Evolutionary conservation across 805 yeast species (phyloP).

Genomic region (Saturnispora dispora): DNA sequence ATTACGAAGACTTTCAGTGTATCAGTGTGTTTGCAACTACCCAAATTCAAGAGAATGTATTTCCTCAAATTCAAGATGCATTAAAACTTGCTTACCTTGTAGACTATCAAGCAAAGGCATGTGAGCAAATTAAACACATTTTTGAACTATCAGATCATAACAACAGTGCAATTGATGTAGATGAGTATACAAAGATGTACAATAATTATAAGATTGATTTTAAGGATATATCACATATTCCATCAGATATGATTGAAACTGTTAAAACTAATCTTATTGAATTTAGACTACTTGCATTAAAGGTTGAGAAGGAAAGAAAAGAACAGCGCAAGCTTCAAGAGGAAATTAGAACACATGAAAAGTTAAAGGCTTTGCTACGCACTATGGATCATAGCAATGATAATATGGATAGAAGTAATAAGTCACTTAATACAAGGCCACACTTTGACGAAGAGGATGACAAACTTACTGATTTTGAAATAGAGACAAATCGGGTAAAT

Average conservation of each 20-base stretch:
- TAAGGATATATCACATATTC: constrained; percentile 49
- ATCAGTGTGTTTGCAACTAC: neutral
- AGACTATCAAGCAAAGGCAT: neutral
- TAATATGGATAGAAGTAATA: constrained; percentile 11
- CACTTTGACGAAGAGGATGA: constrained; percentile 20
- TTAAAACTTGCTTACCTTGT: neutral
- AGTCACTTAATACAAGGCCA: constrained; percentile 27
- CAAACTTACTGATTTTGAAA: constrained; percentile 21
- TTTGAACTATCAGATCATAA: neutral
- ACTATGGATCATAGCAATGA: constrained; percentile 17
- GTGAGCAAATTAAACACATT: neutral
- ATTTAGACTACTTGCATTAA: constrained; percentile 47
- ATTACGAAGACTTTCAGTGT: neutral
- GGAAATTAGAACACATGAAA: constrained; percentile 38
- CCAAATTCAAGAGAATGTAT: neutral
- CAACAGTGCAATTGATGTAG: neutral
- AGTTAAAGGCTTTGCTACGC: constrained; percentile 35
- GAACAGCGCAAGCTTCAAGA: constrained; percentile 40
- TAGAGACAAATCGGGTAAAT: constrained; percentile 16
- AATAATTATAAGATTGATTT: constrained; percentile 43
- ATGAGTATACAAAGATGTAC: constrained; percentile 14
- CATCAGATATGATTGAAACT: constrained; percentile 42
- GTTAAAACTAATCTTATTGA: constrained; percentile 45
- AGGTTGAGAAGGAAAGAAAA: constrained; percentile 43
- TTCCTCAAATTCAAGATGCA: neutral